Conservation (phyloP, 208 protist genomes). For the Paratrypanosoma confusum region DNA sequence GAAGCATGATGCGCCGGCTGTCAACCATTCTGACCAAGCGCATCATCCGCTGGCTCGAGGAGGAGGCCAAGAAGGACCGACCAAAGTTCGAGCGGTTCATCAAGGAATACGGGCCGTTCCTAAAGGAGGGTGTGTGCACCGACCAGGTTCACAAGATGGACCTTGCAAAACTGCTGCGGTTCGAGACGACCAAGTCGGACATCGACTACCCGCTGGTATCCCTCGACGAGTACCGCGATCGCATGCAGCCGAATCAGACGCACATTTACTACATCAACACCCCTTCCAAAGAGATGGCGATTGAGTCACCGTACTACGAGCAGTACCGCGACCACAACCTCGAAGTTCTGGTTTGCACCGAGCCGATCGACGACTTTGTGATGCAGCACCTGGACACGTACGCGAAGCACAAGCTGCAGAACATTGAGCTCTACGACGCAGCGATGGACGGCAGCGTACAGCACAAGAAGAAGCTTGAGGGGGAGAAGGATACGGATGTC, state of each 20-base stretch:
- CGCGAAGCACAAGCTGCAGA: constrained; percentile 90
- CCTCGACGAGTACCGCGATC: constrained; percentile 93
- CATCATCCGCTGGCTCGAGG: constrained; percentile 84
- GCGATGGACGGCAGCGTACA: constrained; percentile 81
- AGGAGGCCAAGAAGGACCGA: constrained; percentile 87
- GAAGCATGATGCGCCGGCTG: constrained; percentile 88
- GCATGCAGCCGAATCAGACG: constrained; percentile 91
- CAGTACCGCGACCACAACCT: constrained; percentile 91
- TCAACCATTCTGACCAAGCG: constrained; percentile 88
- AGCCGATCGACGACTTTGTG: constrained; percentile 94
- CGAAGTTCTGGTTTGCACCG: constrained; percentile 91
- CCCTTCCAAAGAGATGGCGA: constrained; percentile 78
- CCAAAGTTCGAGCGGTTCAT: constrained; percentile 91
- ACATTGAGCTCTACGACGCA: constrained; percentile 87
- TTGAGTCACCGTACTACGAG: constrained; percentile 94
- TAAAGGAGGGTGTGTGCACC: constrained; percentile 95
- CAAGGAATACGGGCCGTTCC: constrained; percentile 88
- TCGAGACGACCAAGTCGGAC: constrained; percentile 77
- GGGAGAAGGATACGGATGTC: constrained; percentile 74
- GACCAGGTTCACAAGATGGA: constrained; percentile 93
- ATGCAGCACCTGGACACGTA: constrained; percentile 91
- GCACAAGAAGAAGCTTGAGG: constrained; percentile 78
- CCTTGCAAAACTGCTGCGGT: constrained; percentile 89
- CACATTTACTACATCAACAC: constrained; percentile 95
- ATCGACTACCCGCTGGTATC: constrained; percentile 74